Base-by-base conservation (phyloP, 2,329 filamentous ascomycete species). In the Aspergillus pseudoterreus region DNA sequence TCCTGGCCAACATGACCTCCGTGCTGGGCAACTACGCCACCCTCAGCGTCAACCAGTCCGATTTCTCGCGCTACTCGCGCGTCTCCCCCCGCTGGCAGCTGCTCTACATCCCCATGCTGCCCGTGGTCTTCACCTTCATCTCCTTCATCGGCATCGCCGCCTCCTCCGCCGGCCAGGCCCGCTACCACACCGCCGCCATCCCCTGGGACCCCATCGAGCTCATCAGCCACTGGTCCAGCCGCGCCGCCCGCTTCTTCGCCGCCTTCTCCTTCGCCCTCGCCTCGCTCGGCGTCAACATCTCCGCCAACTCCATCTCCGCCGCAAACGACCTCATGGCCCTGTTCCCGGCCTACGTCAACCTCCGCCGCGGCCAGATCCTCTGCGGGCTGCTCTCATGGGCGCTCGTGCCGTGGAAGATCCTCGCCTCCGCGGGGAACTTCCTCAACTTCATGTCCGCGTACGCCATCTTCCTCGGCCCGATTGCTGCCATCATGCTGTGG, bases 361-460 rank as follows among this genome's bases (percentile, higher is more conserved):
- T 85, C 59, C 70, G 71, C 6, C 77, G 82, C 15, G 82, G 82
- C 6, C 79, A 78, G 51, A 66, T 84, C 30, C 68, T 84, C 41
- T 77, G 79, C 4, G 79, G 80, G 1, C 46, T 84, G 3, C 64
- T 83, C 0, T 79, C 78, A 19, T 85, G 82, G 82, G 75, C 77
- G 2, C 73, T 86, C 30, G 81, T 84, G 1, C 83, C 82, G 1
- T 86, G 83, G 84, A 85, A 85, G 69, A 86, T 87, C 51, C 71
- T 86, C 15, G 73, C 67, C 32, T 83, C 79, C 0, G 84, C 83
- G 2, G 64, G 68, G 2, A 82, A 78, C 1, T 82, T 87, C 57
- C 68, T 86, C 3, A 77, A 79, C 41, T 88, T 88, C 68, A 85
- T 89, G 78, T 76, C 78, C 41, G 84, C 83, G 0, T 84, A 86